A percentile compares a stretch with the other conserved stretches of the same genome.
Evolutionary conservation across 2,329 filamentous ascomycete species (phyloP).

Genomic region (Cladosporium sp.): DNA sequence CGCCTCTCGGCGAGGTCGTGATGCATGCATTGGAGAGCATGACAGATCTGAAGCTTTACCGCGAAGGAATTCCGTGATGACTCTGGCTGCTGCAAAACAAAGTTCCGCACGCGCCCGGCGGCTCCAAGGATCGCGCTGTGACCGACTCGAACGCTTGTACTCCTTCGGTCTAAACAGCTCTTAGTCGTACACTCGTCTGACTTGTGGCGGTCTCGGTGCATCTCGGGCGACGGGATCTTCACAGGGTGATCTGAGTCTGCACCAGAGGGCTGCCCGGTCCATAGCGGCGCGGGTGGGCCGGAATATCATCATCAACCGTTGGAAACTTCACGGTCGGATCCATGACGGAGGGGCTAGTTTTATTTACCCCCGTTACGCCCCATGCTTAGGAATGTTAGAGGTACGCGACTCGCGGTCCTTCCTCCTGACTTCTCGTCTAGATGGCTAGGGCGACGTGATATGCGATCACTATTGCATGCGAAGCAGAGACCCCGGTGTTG

Average conservation of each 20-base stretch:
- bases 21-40: no score
- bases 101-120: neutral
- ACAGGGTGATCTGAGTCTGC: neutral
- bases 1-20: no score
- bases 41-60: no score
- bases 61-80: neutral
- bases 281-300: neutral
- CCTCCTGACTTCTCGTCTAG: neutral
- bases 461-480: neutral
- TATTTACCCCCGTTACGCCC: neutral
- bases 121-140: no score
- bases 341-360: neutral
- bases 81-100: neutral
- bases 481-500: neutral
- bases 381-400: neutral
- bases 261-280: neutral
- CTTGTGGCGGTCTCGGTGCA: no score
- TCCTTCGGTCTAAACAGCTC: neutral
- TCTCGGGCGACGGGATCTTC: no score
- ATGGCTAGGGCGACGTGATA: neutral
- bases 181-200: no score
- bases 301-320: constrained; percentile 4
- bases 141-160: neutral
- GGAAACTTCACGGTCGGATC: neutral
- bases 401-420: neutral